Conservation (phyloP, 768 basidiomycete genomes). For the Auricularia heimuer region DNA sequence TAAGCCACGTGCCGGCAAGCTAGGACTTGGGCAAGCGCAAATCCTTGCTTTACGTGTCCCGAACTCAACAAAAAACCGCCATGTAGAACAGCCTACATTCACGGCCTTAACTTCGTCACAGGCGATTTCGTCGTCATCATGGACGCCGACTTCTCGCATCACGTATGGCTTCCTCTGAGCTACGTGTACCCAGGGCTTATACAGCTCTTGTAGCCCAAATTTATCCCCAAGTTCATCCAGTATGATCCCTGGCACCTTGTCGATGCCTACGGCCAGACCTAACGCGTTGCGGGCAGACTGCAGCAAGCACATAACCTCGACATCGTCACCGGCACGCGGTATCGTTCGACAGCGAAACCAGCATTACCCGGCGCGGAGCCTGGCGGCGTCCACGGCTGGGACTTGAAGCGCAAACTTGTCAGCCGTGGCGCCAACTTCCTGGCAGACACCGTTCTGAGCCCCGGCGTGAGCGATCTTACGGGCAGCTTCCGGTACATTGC, state of each 20-base stretch:
- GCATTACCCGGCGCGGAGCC: slow-evolving; percentile 47
- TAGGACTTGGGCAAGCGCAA: slow-evolving; percentile 68
- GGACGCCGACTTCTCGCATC: slow-evolving; percentile 95
- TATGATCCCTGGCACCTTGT: slow-evolving; percentile 16
- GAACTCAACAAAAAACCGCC: slow-evolving; percentile 4
- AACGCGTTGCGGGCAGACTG: slow-evolving; percentile 35
- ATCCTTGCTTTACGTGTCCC: not conserved
- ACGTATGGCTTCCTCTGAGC: slow-evolving; percentile 40
- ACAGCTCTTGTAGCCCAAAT: slow-evolving; percentile 59
- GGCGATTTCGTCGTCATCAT: slow-evolving; percentile 95
- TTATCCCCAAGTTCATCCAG: slow-evolving; percentile 89
- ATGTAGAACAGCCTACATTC: slow-evolving; percentile 79
- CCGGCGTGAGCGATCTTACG: slow-evolving; percentile 83
- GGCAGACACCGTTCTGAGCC: slow-evolving; percentile 73
- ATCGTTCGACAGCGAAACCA: slow-evolving; percentile 54
- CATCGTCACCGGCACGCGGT: slow-evolving; percentile 89
- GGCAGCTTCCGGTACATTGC: slow-evolving; percentile 72
- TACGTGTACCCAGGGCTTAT: too few species aligned
- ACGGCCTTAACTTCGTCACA: slow-evolving; percentile 79
- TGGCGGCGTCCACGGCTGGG: slow-evolving; percentile 90
- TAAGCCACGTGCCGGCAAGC: slow-evolving; percentile 81
- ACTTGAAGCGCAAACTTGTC: slow-evolving; percentile 79
- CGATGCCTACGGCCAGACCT: not conserved
- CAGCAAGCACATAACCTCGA: slow-evolving; percentile 84
- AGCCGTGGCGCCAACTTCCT: slow-evolving; percentile 85